These are phyloP conservation scores for Globisporangium spinosum DNA, from an alignment of 352 stramenopile genomes.

Conservation along the genomic window DNA sequence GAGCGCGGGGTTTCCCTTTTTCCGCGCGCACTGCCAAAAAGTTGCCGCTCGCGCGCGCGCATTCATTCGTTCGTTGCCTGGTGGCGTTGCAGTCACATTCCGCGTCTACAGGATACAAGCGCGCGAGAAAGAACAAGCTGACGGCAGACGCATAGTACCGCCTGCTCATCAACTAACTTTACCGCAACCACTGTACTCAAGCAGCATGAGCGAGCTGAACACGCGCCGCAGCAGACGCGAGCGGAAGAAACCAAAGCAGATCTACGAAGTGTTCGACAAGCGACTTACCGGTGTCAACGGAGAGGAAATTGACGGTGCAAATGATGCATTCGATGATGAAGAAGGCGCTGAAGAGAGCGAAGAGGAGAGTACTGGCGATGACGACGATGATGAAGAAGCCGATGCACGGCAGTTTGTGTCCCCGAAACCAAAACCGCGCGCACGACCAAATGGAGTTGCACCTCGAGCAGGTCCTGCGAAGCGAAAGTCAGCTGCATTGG, in stretches of 20 bases:
- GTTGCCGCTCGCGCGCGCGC: constrained; percentile 9
- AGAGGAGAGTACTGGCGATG: constrained; percentile 15
- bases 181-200: not conserved
- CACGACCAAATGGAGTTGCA: not conserved
- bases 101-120: not conserved
- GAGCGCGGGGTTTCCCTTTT: constrained; percentile 1
- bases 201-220: constrained; percentile 24
- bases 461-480: constrained; percentile 8
- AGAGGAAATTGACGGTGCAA: constrained; percentile 22
- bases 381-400: constrained; percentile 19
- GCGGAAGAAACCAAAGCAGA: constrained; percentile 56
- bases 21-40: constrained; percentile 17
- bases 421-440: constrained; percentile 12
- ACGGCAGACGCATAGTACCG: not conserved
- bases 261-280: constrained; percentile 68
- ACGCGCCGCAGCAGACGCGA: constrained; percentile 55
- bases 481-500: constrained; percentile 16
- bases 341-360: constrained; percentile 23
- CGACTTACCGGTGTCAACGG: constrained; percentile 17
- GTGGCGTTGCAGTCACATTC: not conserved
- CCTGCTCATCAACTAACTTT: not conserved
- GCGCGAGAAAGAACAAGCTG: not conserved
- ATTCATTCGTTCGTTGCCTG: constrained; percentile 2
- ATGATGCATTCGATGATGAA: constrained; percentile 16
- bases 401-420: constrained; percentile 20